phyloP scores from a whole-genome alignment of 2,329 filamentous ascomycete genomes.

The Talaromyces amestolkiae region DNA sequence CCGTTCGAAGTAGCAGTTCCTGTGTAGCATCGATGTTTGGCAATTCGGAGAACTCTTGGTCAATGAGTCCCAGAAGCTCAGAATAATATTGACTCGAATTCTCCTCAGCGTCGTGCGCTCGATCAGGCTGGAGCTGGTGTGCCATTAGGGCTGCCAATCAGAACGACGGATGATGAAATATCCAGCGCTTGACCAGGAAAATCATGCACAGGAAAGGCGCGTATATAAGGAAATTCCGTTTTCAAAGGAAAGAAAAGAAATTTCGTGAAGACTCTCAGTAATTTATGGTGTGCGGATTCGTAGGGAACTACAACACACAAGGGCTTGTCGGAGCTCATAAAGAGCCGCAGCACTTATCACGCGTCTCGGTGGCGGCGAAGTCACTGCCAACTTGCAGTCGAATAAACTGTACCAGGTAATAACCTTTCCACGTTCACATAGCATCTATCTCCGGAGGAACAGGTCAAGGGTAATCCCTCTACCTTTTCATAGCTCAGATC shows the following conservation, averaged over 20 bases:
- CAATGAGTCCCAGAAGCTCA: not conserved
- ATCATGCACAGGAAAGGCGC: not conserved
- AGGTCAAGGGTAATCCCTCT: not conserved
- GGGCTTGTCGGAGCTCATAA: not conserved
- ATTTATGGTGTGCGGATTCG: not conserved
- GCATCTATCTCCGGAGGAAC: not conserved
- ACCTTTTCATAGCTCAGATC: not conserved
- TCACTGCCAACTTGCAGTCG: not conserved
- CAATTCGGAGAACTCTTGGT: not conserved
- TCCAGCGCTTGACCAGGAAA: not conserved
- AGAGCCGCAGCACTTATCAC: not conserved
- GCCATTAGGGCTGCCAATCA: not conserved
- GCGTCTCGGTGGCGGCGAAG: not conserved
- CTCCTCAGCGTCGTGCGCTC: not conserved
- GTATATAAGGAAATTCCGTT: not conserved
- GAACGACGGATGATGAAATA: not conserved
- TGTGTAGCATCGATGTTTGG: not conserved
- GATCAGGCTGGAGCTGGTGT: not conserved
- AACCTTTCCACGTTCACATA: not conserved
- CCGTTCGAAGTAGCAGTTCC: not conserved
- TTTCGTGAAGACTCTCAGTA: not conserved
- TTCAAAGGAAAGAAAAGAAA: not conserved
- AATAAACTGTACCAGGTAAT: not conserved
- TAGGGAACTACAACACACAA: not conserved
- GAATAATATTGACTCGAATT: not conserved